A percentile compares a stretch with the other conserved stretches of the same genome.
Evolutionary conservation across 129 eudicot genomes (phyloP).

Genomic region (Flaveria bidentis): DNA sequence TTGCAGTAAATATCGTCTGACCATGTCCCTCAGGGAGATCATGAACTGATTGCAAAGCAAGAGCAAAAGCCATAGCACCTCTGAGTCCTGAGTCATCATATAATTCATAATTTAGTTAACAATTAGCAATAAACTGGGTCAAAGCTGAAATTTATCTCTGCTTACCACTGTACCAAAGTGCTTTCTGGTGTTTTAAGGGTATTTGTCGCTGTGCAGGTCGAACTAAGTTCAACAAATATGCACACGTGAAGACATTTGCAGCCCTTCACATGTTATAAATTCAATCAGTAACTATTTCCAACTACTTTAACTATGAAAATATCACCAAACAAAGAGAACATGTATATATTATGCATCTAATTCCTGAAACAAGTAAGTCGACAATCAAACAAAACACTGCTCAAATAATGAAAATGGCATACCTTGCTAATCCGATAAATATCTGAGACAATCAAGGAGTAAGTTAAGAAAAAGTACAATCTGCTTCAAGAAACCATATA

Average conservation of each 20-base stretch:
- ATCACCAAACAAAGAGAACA: constrained; percentile 18
- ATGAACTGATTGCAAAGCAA: constrained; percentile 97
- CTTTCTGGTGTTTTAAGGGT: constrained; percentile 94
- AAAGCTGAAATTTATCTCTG: constrained; percentile 15
- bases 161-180: constrained; percentile 99
- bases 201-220: constrained; percentile 85
- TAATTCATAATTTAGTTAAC: constrained; percentile 6
- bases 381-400: constrained; percentile 13
- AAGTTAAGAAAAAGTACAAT: constrained; percentile 53
- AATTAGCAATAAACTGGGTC: constrained; percentile 5
- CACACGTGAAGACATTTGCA: constrained; percentile 94
- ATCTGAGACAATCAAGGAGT: constrained; percentile 49
- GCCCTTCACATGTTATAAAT: constrained; percentile 56
- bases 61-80: constrained; percentile 99
- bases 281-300: constrained; percentile 20
- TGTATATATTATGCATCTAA: constrained; percentile 13
- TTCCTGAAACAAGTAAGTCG: constrained; percentile 9
- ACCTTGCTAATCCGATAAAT: constrained; percentile 95
- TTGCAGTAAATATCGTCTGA: constrained; percentile 96
- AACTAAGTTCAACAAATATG: constrained; percentile 84
- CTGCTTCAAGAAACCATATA: constrained; percentile 27
- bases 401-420: constrained; percentile 17
- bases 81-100: constrained; percentile 70
- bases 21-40: constrained; percentile 99
- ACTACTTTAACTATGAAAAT: background rate